Percentiles rank a stretch among this genome's conserved stretches.
Evolutionary conservation across 805 yeast genomes (phyloP).

Genomic region (Cephaloascus fragrans): DNA sequence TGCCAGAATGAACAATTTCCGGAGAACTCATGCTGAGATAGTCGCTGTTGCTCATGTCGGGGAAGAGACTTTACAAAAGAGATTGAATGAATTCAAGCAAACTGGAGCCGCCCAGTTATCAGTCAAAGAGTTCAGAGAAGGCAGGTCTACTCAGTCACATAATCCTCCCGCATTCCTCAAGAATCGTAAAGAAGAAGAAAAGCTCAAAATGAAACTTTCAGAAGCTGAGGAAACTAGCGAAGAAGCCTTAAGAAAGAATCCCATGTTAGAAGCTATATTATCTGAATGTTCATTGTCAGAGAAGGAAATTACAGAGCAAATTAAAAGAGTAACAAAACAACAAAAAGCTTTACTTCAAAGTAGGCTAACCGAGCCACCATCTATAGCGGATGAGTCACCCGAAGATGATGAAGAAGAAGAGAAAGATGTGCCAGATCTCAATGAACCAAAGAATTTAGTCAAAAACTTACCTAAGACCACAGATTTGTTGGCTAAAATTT

Average conservation of each 20-base stretch:
- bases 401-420: constrained; percentile 10
- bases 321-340: constrained; percentile 15
- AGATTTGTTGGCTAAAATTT: constrained; percentile 39
- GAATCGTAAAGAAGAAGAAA: constrained; percentile 44
- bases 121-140: constrained; percentile 61
- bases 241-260: constrained; percentile 28
- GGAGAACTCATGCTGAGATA: constrained; percentile 87
- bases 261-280: constrained; percentile 30
- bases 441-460: constrained; percentile 46
- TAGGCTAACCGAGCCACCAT: constrained; percentile 1
- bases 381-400: constrained; percentile 1
- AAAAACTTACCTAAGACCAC: constrained; percentile 45
- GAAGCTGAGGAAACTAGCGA: constrained; percentile 22
- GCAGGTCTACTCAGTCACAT: constrained; percentile 30
- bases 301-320: constrained; percentile 26
- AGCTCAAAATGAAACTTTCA: constrained; percentile 21
- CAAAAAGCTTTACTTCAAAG: constrained; percentile 4
- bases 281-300: constrained; percentile 35
- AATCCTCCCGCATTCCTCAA: constrained; percentile 78
- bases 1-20: constrained; percentile 91
- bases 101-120: constrained; percentile 70
- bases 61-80: constrained; percentile 82
- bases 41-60: constrained; percentile 95
- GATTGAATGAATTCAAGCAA: constrained; percentile 78
- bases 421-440: constrained; percentile 25